These are phyloP conservation scores for Artemisia tridentata DNA, from an alignment of 129 eudicot genomes.

Conservation along the genomic window DNA sequence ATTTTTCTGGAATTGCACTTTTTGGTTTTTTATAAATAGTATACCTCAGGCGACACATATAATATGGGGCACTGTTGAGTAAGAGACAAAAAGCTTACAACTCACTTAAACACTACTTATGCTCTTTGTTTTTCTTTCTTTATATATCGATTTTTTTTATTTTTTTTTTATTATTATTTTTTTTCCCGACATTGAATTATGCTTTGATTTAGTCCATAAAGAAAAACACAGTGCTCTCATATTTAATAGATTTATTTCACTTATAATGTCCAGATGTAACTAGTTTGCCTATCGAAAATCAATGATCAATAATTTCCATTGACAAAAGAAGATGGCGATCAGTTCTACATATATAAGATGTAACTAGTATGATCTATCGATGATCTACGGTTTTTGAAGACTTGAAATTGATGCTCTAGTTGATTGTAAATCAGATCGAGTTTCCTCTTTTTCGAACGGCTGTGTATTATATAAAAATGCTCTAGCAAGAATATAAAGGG, in stretches of 20 bases:
- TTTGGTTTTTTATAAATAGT: conserved; percentile 14
- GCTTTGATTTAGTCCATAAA: neutral
- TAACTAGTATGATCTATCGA: too few relatives aligned
- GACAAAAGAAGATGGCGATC: too few relatives aligned
- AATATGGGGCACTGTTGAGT: conserved; percentile 34
- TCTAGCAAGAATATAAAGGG: too few relatives aligned
- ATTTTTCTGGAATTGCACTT: conserved; percentile 20
- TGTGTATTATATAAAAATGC: too few relatives aligned
- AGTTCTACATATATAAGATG: too few relatives aligned
- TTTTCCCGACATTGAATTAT: conserved; percentile 14
- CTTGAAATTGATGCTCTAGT: too few relatives aligned
- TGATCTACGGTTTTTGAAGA: too few relatives aligned
- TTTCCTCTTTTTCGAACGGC: too few relatives aligned
- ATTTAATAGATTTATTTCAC: neutral
- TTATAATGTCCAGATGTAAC: neutral
- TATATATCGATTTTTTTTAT: neutral
- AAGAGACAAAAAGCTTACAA: conserved; percentile 35
- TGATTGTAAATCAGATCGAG: too few relatives aligned
- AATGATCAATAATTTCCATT: neutral
- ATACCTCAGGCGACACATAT: conserved; percentile 10
- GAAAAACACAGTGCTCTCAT: neutral
- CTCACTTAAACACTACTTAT: conserved; percentile 37
- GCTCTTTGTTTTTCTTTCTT: conserved; percentile 8
- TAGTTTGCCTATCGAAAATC: neutral
- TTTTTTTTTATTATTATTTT: too few relatives aligned